Percentiles rank a stretch among this genome's conserved stretches.
phyloP scores from a whole-genome alignment of 371 early-diverging fungal genomes.

The Rhizopus stolonifer region DNA sequence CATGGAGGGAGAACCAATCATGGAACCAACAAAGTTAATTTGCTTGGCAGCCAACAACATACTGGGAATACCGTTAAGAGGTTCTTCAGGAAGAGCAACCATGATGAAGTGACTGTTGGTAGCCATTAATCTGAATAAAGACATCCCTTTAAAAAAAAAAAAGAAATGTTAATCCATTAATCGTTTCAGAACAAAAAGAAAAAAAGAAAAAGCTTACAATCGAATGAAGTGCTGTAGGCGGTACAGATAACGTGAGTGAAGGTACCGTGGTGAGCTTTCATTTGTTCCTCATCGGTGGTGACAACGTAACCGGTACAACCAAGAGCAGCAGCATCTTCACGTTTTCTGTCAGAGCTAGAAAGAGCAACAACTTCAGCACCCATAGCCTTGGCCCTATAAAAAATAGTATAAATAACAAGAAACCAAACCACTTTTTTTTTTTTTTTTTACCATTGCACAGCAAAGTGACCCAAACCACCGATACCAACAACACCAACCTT shows the following conservation, averaged over 20 bases:
- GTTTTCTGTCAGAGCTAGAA: conserved; percentile 34
- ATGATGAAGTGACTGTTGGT: conserved; percentile 50
- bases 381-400: conserved; percentile 40
- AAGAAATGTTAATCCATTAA: neutral
- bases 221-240: conserved; percentile 31
- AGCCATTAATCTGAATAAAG: conserved; percentile 42
- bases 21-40: conserved; percentile 60
- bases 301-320: conserved; percentile 36
- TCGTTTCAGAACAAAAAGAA: too few relatives aligned
- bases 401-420: too few relatives aligned
- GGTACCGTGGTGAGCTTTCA: conserved; percentile 7
- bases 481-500: conserved; percentile 57
- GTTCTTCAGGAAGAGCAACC: conserved; percentile 61
- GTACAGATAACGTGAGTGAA: conserved; percentile 36
- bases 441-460: conserved; percentile 38
- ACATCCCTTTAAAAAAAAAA: neutral
- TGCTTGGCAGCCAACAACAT: conserved; percentile 25
- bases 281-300: conserved; percentile 9
- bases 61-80: conserved; percentile 24
- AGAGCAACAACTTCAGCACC: conserved; percentile 65
- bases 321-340: conserved; percentile 29
- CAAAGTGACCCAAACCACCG: conserved; percentile 75
- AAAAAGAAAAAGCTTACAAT: conserved; percentile 28
- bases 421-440: too few relatives aligned
- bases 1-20: conserved; percentile 61